These are phyloP conservation scores for Acorus gramineus DNA, from an alignment of 106 monocot species.

Conservation along the genomic window DNA sequence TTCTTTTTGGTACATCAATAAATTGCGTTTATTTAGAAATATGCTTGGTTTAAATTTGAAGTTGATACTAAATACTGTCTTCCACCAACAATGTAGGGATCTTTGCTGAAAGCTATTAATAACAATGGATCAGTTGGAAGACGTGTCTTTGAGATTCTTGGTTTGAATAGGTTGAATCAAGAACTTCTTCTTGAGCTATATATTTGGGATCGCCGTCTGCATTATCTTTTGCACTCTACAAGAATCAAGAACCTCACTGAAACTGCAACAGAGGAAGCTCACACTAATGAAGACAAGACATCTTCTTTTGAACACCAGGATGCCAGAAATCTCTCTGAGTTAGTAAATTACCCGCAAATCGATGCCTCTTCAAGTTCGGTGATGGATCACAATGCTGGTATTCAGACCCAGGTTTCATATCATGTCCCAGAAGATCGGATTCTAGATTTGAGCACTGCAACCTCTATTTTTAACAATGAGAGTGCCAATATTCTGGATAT, in stretches of 20 bases:
- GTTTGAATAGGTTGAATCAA: constrained; percentile 47
- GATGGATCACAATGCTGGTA: too few relatives aligned
- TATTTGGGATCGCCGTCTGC: constrained; percentile 77
- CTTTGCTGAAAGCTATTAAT: constrained; percentile 27
- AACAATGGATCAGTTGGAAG: constrained; percentile 7
- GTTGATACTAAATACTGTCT: background rate
- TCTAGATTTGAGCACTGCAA: background rate
- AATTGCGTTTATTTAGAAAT: background rate
- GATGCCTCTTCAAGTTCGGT: too few relatives aligned
- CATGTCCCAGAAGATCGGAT: too few relatives aligned
- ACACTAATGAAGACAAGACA: background rate
- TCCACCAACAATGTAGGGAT: constrained; percentile 22
- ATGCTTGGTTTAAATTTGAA: background rate
- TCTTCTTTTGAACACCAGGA: background rate
- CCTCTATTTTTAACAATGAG: constrained; percentile 4
- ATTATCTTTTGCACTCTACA: constrained; percentile 22
- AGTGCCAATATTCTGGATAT: background rate
- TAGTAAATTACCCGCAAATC: too few relatives aligned
- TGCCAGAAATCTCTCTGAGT: too few relatives aligned
- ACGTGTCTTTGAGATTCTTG: constrained; percentile 26
- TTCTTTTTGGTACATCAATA: too few relatives aligned
- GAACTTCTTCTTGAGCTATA: constrained; percentile 72
- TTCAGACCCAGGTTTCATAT: too few relatives aligned
- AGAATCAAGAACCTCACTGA: background rate
- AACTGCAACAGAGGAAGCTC: background rate